These are phyloP conservation scores for Gloeophyllum trabeum DNA, from an alignment of 768 basidiomycete species.

Conservation along the genomic window DNA sequence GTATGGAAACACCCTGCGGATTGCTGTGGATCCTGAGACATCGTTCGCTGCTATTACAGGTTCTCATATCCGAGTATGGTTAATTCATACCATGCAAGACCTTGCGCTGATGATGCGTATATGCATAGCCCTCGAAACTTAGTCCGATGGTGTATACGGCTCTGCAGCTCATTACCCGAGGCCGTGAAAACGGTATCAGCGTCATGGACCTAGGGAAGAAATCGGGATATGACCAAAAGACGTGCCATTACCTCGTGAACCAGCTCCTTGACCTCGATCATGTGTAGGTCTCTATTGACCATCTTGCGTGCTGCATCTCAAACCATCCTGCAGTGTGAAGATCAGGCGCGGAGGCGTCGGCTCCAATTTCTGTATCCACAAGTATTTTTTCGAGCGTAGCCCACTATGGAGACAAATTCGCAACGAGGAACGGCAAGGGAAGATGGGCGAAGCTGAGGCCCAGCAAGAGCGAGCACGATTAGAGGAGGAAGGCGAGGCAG, in stretches of 20 bases:
- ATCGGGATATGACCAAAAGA: constrained; percentile 82
- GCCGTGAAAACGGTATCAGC: constrained; percentile 65
- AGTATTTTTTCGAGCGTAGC: constrained; percentile 71
- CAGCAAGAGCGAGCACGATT: constrained; percentile 15
- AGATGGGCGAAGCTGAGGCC: constrained; percentile 22
- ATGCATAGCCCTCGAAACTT: constrained; percentile 57
- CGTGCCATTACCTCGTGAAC: constrained; percentile 77
- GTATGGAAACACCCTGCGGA: constrained; percentile 54
- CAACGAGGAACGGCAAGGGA: constrained; percentile 44
- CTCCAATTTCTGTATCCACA: constrained; percentile 71
- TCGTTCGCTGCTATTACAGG: constrained; percentile 77
- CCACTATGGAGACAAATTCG: constrained; percentile 69
- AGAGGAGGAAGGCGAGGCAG: constrained; percentile 10
- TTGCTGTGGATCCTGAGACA: constrained; percentile 66
- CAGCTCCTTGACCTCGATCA: constrained; percentile 64
- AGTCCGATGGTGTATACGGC: constrained; percentile 80
- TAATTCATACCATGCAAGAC: not conserved
- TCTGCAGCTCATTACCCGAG: constrained; percentile 77
- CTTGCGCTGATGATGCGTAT: not conserved
- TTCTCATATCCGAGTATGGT: constrained; percentile 61
- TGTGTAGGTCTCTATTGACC: constrained; percentile 35
- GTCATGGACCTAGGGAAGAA: constrained; percentile 67
- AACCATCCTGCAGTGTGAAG: constrained; percentile 45
- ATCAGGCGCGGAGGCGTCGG: constrained; percentile 70
- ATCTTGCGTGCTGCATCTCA: too few species aligned